Evolutionary conservation across 805 yeast species (phyloP).

Genomic region (Myxozyma sirexii): DNA sequence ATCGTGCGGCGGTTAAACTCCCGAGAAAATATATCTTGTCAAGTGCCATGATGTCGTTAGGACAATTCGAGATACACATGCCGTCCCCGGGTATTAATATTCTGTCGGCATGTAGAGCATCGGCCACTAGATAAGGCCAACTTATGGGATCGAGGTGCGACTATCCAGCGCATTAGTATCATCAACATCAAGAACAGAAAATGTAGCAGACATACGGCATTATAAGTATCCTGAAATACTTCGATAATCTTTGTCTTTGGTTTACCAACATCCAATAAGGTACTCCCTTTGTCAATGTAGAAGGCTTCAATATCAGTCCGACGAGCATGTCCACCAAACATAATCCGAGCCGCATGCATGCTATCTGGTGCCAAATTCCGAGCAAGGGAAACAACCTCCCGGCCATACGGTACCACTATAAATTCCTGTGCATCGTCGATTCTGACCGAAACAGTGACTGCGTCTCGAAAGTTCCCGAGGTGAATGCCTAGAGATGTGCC

Average conservation of each 20-base stretch:
- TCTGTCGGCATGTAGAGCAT: constrained; percentile 14
- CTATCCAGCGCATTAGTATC: not conserved
- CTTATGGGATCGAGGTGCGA: constrained; percentile 20
- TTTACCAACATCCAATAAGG: not conserved
- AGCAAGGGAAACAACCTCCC: constrained; percentile 29
- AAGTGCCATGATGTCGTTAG: constrained; percentile 15
- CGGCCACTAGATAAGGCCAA: constrained; percentile 30
- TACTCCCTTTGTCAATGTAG: constrained; percentile 21
- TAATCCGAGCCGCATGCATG: constrained; percentile 23
- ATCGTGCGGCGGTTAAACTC: constrained; percentile 19
- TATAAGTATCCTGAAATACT: constrained; percentile 23
- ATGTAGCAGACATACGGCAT: not conserved
- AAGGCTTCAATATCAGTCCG: constrained; percentile 31
- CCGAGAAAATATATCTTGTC: constrained; percentile 31
- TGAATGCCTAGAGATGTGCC: constrained; percentile 33
- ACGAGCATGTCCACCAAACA: constrained; percentile 17
- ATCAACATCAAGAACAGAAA: not conserved
- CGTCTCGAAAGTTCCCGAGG: constrained; percentile 28
- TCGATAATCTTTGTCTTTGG: constrained; percentile 21
- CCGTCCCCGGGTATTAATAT: constrained; percentile 17
- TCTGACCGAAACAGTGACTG: constrained; percentile 19
- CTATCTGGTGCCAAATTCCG: constrained; percentile 5
- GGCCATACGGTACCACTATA: constrained; percentile 29
- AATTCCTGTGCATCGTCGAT: constrained; percentile 15
- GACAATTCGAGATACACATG: constrained; percentile 25